Conservation (phyloP, 768 basidiomycete species). For the Psilocybe cyanescens region DNA sequence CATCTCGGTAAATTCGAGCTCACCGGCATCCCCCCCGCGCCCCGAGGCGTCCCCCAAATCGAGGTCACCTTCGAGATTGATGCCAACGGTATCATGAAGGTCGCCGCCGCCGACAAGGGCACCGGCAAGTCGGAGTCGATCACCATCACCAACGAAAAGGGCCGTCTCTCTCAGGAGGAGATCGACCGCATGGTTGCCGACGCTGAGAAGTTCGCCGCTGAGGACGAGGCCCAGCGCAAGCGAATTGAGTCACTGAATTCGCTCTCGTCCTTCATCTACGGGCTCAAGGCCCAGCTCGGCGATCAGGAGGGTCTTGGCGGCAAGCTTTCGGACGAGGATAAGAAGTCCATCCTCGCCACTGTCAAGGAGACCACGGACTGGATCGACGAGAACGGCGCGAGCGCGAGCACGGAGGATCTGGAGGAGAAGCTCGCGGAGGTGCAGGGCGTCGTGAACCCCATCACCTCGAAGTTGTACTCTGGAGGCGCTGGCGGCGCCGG, state of each 20-base stretch:
- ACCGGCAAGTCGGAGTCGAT: constrained; percentile 90
- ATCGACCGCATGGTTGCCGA: constrained; percentile 97
- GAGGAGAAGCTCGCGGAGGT: constrained; percentile 90
- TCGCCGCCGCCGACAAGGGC: constrained; percentile 91
- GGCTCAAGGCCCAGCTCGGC: constrained; percentile 83
- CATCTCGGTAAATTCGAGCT: constrained; percentile 97
- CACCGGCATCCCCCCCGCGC: constrained; percentile 89
- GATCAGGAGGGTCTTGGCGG: constrained; percentile 92
- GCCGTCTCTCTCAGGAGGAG: constrained; percentile 85
- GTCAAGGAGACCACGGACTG: constrained; percentile 92
- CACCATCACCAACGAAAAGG: constrained; percentile 96
- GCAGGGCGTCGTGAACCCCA: constrained; percentile 78
- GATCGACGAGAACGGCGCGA: constrained; percentile 83
- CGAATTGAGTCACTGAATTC: constrained; percentile 86
- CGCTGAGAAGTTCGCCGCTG: constrained; percentile 86
- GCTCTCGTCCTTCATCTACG: constrained; percentile 82
- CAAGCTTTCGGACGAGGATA: constrained; percentile 81
- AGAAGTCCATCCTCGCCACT: constrained; percentile 77
- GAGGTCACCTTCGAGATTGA: constrained; percentile 97
- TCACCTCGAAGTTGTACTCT: constrained; percentile 81
- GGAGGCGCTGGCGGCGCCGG: constrained; percentile 34
- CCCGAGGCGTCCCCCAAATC: constrained; percentile 96
- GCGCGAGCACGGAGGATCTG: constrained; percentile 82
- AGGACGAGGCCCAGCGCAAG: constrained; percentile 80
- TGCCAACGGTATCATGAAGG: constrained; percentile 95